Conservation (phyloP, 2,329 filamentous ascomycete genomes). For the Akanthomyces dipterigenus region DNA sequence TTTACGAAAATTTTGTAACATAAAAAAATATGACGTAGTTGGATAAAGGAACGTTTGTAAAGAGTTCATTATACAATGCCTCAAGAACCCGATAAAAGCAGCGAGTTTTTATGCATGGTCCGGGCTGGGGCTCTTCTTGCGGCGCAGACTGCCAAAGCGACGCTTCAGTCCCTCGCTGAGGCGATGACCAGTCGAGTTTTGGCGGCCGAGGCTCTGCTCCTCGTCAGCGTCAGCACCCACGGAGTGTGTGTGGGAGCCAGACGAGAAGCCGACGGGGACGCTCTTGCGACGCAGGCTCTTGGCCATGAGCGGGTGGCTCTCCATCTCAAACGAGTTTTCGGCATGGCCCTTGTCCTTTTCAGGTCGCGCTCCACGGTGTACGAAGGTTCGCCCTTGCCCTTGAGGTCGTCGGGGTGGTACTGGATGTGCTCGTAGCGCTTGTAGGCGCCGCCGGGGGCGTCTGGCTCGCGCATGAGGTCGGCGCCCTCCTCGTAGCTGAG, state of each 20-base stretch:
- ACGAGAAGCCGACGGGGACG: conserved; percentile 30
- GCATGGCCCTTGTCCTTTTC: conserved; percentile 47
- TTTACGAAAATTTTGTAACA: no score
- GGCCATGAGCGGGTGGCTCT: conserved; percentile 20
- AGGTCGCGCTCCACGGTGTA: conserved; percentile 63
- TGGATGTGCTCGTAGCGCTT: conserved; percentile 63
- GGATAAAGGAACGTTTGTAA: background rate
- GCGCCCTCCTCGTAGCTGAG: conserved; percentile 82
- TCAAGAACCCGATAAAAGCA: background rate
- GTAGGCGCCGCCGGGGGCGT: conserved; percentile 66
- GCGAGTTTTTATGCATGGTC: conserved; percentile 2
- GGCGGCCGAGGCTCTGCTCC: conserved; percentile 23
- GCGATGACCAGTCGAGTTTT: conserved; percentile 36
- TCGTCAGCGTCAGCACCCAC: conserved; percentile 14
- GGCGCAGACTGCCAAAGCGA: conserved; percentile 46
- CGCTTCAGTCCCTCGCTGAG: conserved; percentile 46
- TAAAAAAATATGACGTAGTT: background rate
- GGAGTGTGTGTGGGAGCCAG: conserved; percentile 15
- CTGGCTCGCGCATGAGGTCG: conserved; percentile 71
- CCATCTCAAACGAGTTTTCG: conserved; percentile 43
- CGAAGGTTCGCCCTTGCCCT: conserved; percentile 74
- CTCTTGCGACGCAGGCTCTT: conserved; percentile 32
- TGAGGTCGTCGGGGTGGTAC: conserved; percentile 71
- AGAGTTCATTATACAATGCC: background rate
- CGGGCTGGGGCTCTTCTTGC: conserved; percentile 28